A percentile compares a stretch with the other conserved stretches of the same genome.
These are phyloP conservation scores for Hydnomerulius pinastri DNA, from an alignment of 768 basidiomycete genomes.

Conservation along the genomic window DNA sequence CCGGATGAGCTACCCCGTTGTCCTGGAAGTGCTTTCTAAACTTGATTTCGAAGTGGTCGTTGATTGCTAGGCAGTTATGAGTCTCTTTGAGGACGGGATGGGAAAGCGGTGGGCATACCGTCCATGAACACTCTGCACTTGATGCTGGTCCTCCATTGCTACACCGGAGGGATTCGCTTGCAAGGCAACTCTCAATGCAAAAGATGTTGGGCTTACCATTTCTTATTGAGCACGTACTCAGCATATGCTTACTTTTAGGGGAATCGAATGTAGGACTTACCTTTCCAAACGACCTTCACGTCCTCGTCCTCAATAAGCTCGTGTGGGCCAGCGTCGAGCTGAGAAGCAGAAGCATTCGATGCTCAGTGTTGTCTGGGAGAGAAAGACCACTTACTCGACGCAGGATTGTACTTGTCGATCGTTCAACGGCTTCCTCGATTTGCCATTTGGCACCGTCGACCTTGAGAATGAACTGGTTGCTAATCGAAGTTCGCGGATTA, in stretches of 20 bases:
- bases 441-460: slow-evolving; percentile 14
- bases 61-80: neutral
- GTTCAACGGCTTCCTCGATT: slow-evolving; percentile 16
- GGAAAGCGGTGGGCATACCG: slow-evolving; percentile 17
- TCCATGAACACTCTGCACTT: slow-evolving; percentile 26
- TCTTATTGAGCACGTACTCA: neutral
- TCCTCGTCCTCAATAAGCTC: slow-evolving; percentile 26
- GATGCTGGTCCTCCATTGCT: slow-evolving; percentile 26
- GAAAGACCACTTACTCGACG: slow-evolving; percentile 9
- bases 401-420: slow-evolving; percentile 15
- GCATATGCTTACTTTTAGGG: neutral
- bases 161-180: too few relatives aligned
- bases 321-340: slow-evolving; percentile 27
- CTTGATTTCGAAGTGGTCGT: neutral
- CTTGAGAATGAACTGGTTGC: slow-evolving; percentile 19
- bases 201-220: neutral
- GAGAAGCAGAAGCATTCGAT: neutral
- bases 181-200: neutral
- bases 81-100: slow-evolving; percentile 5
- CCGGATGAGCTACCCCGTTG: slow-evolving; percentile 11
- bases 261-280: slow-evolving; percentile 9
- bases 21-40: slow-evolving; percentile 9
- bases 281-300: slow-evolving; percentile 23
- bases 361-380: neutral
- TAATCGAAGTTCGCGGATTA: too few relatives aligned